Base-by-base conservation (phyloP, 768 basidiomycete species). In the Daedaleopsis sinensis region DNA sequence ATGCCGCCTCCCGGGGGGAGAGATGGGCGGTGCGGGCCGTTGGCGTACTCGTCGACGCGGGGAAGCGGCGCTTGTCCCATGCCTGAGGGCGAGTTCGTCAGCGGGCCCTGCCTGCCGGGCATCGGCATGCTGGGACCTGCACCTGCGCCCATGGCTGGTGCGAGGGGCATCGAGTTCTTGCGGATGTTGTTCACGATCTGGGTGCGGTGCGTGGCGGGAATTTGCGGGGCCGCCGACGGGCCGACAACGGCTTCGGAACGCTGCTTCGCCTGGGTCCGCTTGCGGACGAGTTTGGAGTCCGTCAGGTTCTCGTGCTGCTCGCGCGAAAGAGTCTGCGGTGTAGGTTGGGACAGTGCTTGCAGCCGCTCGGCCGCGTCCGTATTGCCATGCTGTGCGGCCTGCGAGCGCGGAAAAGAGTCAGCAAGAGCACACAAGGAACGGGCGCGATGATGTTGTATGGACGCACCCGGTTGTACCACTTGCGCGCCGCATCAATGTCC, bases 361-460 rank as follows among this genome's bases (percentile, higher is more conserved):
- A 97, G 78, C 1, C 95, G 88, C 18, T 87, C 86, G 2, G 74
- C 68, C 0, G 96, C 96, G 68, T 98, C 96, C 1, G 80, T 64
- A 70, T 96, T 96, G 1, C 89, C 90, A 56, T 93, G 88, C 21
- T 85, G 78, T 19, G 86, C 77, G 0, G 96, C 95, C 86, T 93
- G 70, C 12, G 27, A 21, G 48, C 13, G 23, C 47, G 23, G 13
- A 24, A 10, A 24, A 10, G 8, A n/a, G 15, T 23, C 47, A 49
- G 19, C 15, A 21, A 49, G 47, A 23, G 4, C 21, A 24, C 47
- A 16, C 32, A 55, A 32, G 27, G 4, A 27, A 60, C 44, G 43
- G 39, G 48, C 52, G 54, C 46, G 37, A 9, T 23, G 21, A 57
- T 13, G n/a, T n/a, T n/a, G n/a, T n/a, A n/a, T n/a, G 37, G 58